Evolutionary conservation across 805 yeast genomes (phyloP).

Genomic region (Diddensiella caesifluorescens): DNA sequence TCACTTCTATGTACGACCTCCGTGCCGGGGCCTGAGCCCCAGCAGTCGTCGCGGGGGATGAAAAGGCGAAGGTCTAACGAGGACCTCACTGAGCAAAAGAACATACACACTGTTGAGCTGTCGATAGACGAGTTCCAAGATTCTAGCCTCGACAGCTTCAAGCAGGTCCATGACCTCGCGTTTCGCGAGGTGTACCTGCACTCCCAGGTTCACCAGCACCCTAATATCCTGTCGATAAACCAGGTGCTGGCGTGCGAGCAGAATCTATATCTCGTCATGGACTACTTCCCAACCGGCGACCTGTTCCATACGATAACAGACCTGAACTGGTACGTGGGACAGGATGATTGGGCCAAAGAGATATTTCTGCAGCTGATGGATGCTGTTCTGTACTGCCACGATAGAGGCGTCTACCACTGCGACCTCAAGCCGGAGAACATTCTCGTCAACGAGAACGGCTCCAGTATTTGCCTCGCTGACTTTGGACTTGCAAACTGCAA

Average conservation of each 20-base stretch:
- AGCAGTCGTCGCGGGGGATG: neutral
- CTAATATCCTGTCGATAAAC: slow-evolving; percentile 67
- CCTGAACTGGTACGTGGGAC: slow-evolving; percentile 43
- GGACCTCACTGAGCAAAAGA: too few species aligned
- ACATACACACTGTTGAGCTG: neutral
- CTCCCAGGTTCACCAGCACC: slow-evolving; percentile 66
- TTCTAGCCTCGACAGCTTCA: neutral
- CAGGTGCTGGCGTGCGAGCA: slow-evolving; percentile 58
- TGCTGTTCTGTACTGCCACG: slow-evolving; percentile 74
- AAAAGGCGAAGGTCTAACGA: neutral
- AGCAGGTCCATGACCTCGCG: slow-evolving; percentile 12
- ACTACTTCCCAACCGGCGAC: slow-evolving; percentile 74
- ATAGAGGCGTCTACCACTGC: slow-evolving; percentile 75
- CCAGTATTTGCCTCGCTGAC: slow-evolving; percentile 60
- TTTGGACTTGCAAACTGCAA: slow-evolving; percentile 78
- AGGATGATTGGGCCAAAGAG: slow-evolving; percentile 45
- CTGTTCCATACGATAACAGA: slow-evolving; percentile 76
- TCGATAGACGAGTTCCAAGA: neutral
- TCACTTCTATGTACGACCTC: too few species aligned
- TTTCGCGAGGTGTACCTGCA: slow-evolving; percentile 62
- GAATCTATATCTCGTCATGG: slow-evolving; percentile 68
- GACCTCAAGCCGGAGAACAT: slow-evolving; percentile 91
- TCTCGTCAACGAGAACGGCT: slow-evolving; percentile 53
- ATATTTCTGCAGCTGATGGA: slow-evolving; percentile 68
- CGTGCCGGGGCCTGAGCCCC: neutral